Base-by-base conservation (phyloP, 352 stramenopile species). In the Globisporangium uncinulatum region DNA sequence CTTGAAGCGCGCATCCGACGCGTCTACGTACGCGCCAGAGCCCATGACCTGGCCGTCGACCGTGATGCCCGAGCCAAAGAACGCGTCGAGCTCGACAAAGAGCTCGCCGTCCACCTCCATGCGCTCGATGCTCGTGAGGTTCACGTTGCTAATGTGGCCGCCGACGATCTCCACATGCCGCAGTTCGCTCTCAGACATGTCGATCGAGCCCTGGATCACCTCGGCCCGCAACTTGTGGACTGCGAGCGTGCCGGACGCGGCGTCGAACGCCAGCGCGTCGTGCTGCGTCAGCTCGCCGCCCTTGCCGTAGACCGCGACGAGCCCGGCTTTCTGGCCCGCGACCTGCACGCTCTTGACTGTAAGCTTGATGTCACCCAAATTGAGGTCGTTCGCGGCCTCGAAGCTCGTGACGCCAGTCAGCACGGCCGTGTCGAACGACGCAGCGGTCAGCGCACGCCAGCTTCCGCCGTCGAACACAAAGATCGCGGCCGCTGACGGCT, bases 1-100 rank as follows among this genome's bases (percentile, higher is more conserved):
- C 69, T 97, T 97, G 62, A 96, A 95, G n/a, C 89, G 79, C 54
- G 55, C 69, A 55, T 97, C 89, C 0, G 84, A 96, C n/a, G 90
- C 76, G 56, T 97, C 89, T 9, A 97, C 79, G 56, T 97, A 97
- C 1, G 89, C 87, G 7, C 89, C 89, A 2, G 86, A 95, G 34
- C 87, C 88, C 71, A 97, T 92, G 19, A 97, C 88, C 55, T 89
- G 83, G 6, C 89, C 89, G 56, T 88, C 80, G 14, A 97, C 87
- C 6, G 74, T 92, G 61, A 97, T 79, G 10, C 81, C 73, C 10
- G 84, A 78, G 19, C 89, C 87, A 31, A 97, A 82, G 63, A 86
- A 95, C 14, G 85, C 78, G 43, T 92, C 81, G 17, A 83, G 73
- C 63, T 88, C 71, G 39, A 96, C 85, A 57, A 92, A 89, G 29